phyloP scores from a whole-genome alignment of 2,329 filamentous ascomycete species.

The Lachnellula cervina region DNA sequence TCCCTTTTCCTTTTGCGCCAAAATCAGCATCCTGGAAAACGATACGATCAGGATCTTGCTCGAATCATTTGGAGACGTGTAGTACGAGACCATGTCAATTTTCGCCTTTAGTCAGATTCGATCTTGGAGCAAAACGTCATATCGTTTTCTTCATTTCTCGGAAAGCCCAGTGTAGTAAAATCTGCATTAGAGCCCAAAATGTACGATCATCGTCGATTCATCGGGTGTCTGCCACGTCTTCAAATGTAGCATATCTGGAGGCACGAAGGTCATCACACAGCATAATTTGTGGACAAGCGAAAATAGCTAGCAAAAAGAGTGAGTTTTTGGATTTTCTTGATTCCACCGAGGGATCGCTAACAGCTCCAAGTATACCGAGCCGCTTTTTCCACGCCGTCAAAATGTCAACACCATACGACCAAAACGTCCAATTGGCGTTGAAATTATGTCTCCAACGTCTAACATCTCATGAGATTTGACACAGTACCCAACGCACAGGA shows the following conservation, averaged over 20 bases:
- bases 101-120: not conserved
- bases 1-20: not conserved
- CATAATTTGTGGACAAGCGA: not conserved
- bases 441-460: not conserved
- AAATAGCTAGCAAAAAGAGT: not conserved
- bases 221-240: not conserved
- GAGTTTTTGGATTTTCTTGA: not conserved
- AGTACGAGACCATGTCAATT: not conserved
- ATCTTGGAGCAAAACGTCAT: not conserved
- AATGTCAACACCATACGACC: not conserved
- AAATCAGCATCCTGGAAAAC: not conserved
- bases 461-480: not conserved
- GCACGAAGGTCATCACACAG: not conserved
- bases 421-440: not conserved
- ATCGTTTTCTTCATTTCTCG: not conserved
- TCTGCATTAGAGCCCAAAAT: not conserved
- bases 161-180: not conserved
- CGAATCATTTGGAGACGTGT: not conserved
- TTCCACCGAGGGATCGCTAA: not conserved
- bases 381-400: not conserved
- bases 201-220: not conserved
- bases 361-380: not conserved
- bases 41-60: not conserved
- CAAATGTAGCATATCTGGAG: not conserved
- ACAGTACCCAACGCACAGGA: not conserved